Base-by-base conservation (phyloP, 2,329 filamentous ascomycete genomes). In the Samsoniella hepiali region DNA sequence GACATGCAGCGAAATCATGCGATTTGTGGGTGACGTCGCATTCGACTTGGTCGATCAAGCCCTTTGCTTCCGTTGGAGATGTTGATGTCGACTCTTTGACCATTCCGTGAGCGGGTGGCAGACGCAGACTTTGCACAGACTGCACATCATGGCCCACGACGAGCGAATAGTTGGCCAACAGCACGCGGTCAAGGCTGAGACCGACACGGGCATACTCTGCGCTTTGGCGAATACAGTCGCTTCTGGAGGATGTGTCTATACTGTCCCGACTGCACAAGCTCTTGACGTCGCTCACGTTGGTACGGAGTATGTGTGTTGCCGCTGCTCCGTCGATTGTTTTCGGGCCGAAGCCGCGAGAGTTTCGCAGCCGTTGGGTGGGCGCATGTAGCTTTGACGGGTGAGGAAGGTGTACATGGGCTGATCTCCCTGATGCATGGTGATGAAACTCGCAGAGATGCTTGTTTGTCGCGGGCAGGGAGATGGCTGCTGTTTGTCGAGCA, bases 111-210 rank as follows among this genome's bases (percentile, higher is more conserved):
- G 22, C 29, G 38, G 36, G 58, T 54, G 58, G 58, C 58, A 38
- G 38, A 44, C 10, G 15, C 40, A 17, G 38, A 15, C 49, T 45
- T 36, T 36, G 38, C 58, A 54, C 58, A 53, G 58, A 61, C 58
- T 22, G 36, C 34, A 27, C 22, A 42, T 42, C 45, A 36, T 40
- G 29, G 44, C 22, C 34, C 8, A 40, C 32, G 5, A 17, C 47
- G 17, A 42, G 57, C 34, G 27, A 34, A 59, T 38, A 59, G 34
- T 15, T 49, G 42, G 42, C 34, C 45, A 51, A 40, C 32, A n/a
- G 27, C 45, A 44, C 17, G 31, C 31, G 40, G 9, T 45, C 31
- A 32, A 31, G 32, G 17, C 36, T 22, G 45, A 59, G 11, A 40
- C 42, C 57, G 9, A n/a, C 45, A 32, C 5, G 15, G 42, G 45